Conservation (phyloP, 306 rosid genomes). For the Vachellia pachyceras region DNA sequence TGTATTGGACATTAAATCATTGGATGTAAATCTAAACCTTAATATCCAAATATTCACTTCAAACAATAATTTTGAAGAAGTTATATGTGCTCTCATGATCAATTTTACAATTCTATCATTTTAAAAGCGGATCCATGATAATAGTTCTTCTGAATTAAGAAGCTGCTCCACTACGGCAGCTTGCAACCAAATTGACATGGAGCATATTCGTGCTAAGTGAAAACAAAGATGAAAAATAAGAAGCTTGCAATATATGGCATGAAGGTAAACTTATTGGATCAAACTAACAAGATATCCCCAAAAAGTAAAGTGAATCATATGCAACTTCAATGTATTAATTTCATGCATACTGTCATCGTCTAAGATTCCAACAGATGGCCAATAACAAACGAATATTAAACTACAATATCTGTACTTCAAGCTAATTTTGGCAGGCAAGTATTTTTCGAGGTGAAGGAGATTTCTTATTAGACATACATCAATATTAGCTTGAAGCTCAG, state of each 20-base stretch:
- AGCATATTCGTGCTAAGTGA: neutral
- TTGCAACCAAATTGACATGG: too few relatives aligned
- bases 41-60: neutral
- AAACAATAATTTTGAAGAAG: neutral
- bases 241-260: neutral
- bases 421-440: constrained; percentile 11
- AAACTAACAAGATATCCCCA: neutral
- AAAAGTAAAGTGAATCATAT: too few relatives aligned
- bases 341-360: too few relatives aligned
- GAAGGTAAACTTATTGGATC: neutral
- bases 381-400: neutral
- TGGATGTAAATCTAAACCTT: constrained; percentile 7
- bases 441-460: constrained; percentile 19
- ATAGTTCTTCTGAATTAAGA: neutral
- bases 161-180: neutral
- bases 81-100: neutral
- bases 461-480: constrained; percentile 65
- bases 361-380: neutral
- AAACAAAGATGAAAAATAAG: neutral
- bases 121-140: neutral
- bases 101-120: constrained; percentile 4
- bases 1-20: constrained; percentile 41
- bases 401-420: neutral
- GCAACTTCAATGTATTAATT: neutral
- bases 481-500: constrained; percentile 92